Percentiles rank a stretch among this genome's conserved stretches.
These are phyloP conservation scores for Miscanthus lutarioriparius DNA, from an alignment of 176 grass and related monocot species.

Conservation along the genomic window DNA sequence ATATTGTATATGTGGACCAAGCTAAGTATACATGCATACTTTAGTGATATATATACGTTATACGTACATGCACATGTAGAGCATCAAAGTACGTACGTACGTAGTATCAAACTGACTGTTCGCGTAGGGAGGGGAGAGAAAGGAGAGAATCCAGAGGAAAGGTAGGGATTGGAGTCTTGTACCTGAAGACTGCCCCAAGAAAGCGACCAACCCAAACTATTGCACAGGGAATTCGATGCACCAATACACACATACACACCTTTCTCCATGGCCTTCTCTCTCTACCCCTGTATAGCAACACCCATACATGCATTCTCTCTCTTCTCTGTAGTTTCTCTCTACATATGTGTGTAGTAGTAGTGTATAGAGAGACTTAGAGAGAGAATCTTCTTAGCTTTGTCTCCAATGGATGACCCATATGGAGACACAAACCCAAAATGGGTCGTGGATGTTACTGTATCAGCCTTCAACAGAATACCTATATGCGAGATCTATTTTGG, in stretches of 20 bases:
- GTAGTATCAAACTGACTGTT: slow-evolving; percentile 22
- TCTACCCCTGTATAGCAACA: slow-evolving; percentile 17
- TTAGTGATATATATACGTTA: neutral
- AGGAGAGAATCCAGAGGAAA: slow-evolving; percentile 61
- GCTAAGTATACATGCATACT: too few species aligned
- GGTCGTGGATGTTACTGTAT: too few species aligned
- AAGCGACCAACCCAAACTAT: slow-evolving; percentile 97
- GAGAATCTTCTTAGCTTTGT: slow-evolving; percentile 95
- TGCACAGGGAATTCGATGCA: slow-evolving; percentile 98
- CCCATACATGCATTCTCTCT: neutral
- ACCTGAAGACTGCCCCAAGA: slow-evolving; percentile 87
- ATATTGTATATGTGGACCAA: neutral
- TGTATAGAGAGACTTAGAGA: neutral
- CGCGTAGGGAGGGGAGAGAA: slow-evolving; percentile 13
- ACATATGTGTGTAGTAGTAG: neutral
- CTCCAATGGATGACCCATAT: too few species aligned
- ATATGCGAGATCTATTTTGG: too few species aligned
- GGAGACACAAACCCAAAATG: too few species aligned
- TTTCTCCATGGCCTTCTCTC: slow-evolving; percentile 12
- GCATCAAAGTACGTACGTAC: neutral
- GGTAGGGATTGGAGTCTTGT: slow-evolving; percentile 86
- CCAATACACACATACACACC: slow-evolving; percentile 26
- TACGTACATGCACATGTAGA: neutral
- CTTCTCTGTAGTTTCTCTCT: neutral
- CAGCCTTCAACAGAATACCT: too few species aligned